phyloP scores from a whole-genome alignment of 495 filamentous ascomycete genomes.

The Geoglossum glabrum region DNA sequence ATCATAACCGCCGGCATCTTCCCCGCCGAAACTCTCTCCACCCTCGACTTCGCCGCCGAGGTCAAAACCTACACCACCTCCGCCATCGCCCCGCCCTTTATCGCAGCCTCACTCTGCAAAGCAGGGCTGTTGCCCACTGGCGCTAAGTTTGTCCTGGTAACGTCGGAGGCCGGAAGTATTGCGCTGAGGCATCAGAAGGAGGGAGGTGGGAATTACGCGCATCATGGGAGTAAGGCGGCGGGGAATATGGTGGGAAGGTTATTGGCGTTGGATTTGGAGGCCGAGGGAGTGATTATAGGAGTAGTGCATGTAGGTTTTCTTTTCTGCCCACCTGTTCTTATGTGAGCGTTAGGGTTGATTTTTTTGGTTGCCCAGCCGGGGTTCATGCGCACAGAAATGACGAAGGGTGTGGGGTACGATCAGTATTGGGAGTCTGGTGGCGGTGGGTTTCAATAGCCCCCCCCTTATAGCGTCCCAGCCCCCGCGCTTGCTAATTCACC shows the following conservation, averaged over 20 bases:
- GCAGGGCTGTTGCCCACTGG: slow-evolving; percentile 26
- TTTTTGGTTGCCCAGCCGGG: slow-evolving; percentile 23
- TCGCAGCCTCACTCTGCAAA: slow-evolving; percentile 39
- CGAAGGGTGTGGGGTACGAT: slow-evolving; percentile 47
- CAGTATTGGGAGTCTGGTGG: slow-evolving; percentile 47
- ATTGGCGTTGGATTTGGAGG: slow-evolving; percentile 44
- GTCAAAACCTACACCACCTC: slow-evolving; percentile 51
- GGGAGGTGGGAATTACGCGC: slow-evolving; percentile 52
- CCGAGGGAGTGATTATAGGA: slow-evolving; percentile 39
- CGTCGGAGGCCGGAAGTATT: slow-evolving; percentile 48
- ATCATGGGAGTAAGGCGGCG: slow-evolving; percentile 53
- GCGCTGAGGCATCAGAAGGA: slow-evolving; percentile 43
- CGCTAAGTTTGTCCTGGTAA: slow-evolving; percentile 44
- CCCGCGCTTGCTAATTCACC: neutral
- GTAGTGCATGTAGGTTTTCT: slow-evolving; percentile 29
- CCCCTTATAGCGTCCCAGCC: neutral
- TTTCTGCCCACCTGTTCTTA: too few relatives aligned
- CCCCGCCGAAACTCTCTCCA: slow-evolving; percentile 37
- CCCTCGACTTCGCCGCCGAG: slow-evolving; percentile 44
- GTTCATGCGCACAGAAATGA: slow-evolving; percentile 63
- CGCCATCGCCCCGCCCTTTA: slow-evolving; percentile 43
- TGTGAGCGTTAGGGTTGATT: too few relatives aligned
- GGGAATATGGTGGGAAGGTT: slow-evolving; percentile 59
- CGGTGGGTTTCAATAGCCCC: slow-evolving; percentile 9
- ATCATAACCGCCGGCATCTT: slow-evolving; percentile 54